Percentiles rank a stretch among this genome's conserved stretches.
These are phyloP conservation scores for Chiua sp. DNA, from an alignment of 1,284 basidiomycete species.

Conservation along the genomic window DNA sequence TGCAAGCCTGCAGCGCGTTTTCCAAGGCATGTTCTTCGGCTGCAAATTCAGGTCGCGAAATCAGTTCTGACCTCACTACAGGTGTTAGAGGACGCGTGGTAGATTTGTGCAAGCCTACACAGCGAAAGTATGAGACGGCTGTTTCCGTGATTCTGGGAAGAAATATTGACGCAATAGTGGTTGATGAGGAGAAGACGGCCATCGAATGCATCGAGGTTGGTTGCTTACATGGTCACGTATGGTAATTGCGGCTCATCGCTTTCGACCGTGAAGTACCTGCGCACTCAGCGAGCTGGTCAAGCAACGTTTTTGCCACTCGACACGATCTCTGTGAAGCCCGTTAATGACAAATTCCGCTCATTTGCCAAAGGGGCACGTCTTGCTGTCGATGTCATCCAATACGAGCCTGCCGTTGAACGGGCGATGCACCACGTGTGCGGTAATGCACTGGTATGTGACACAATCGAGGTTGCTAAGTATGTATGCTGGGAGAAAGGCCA, in stretches of 20 bases:
- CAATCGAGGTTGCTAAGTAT: slow-evolving; percentile 89
- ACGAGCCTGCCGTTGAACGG: slow-evolving; percentile 85
- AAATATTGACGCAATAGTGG: slow-evolving; percentile 95
- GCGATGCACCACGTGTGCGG: slow-evolving; percentile 98
- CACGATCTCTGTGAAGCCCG: slow-evolving; percentile 92
- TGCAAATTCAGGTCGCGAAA: slow-evolving; percentile 9
- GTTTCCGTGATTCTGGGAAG: slow-evolving; percentile 96
- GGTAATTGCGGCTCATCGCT: background rate
- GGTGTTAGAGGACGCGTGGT: slow-evolving; percentile 91
- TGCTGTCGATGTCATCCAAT: slow-evolving; percentile 94
- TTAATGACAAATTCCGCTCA: slow-evolving; percentile 94
- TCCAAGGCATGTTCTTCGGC: slow-evolving; percentile 65
- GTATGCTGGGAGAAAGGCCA: slow-evolving; percentile 95
- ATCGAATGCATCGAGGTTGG: slow-evolving; percentile 96
- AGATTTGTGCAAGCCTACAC: slow-evolving; percentile 93
- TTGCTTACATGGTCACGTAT: slow-evolving; percentile 35
- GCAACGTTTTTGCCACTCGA: slow-evolving; percentile 98
- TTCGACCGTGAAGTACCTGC: slow-evolving; percentile 74
- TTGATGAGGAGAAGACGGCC: slow-evolving; percentile 95
- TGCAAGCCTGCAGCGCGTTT: slow-evolving; percentile 82
- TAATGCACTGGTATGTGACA: slow-evolving; percentile 94
- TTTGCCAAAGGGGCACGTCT: slow-evolving; percentile 92
- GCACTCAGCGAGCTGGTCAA: slow-evolving; percentile 92
- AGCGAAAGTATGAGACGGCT: slow-evolving; percentile 91
- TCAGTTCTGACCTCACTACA: slow-evolving; percentile 27